Percentiles rank a stretch among this genome's conserved stretches.
These are phyloP conservation scores for Creolimax fragrantissima DNA, from an alignment of 78 protist species.

Conservation along the genomic window DNA sequence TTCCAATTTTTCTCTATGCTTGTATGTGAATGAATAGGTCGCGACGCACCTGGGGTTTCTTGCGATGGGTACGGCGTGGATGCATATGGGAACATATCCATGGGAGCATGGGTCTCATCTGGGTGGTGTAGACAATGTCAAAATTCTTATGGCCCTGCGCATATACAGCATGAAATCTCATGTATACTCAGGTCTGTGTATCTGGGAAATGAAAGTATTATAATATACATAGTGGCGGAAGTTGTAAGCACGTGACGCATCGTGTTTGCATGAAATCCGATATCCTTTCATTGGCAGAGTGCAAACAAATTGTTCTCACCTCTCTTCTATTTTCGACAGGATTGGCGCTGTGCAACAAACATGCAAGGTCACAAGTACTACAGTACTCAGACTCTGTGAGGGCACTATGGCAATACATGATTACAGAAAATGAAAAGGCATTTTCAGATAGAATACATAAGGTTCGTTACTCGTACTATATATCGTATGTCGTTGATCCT, in stretches of 20 bases:
- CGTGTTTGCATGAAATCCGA: no score
- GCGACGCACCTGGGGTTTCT: constrained; percentile 32
- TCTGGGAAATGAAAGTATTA: no score
- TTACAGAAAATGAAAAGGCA: background rate
- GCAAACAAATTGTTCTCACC: no score
- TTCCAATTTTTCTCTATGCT: no score
- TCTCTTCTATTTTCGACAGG: no score
- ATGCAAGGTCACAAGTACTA: constrained; percentile 15
- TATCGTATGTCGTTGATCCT: background rate
- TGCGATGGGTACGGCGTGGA: constrained; percentile 48
- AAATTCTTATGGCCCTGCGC: constrained; percentile 20
- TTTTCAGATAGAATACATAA: background rate
- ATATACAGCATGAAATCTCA: constrained; percentile 23
- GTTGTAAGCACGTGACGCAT: no score
- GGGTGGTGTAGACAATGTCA: constrained; percentile 43
- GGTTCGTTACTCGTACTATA: no score
- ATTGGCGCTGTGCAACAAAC: constrained; percentile 27
- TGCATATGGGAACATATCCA: constrained; percentile 16
- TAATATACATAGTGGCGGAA: no score
- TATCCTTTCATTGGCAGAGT: no score
- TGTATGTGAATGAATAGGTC: no score
- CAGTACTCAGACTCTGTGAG: constrained; percentile 24
- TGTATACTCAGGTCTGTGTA: constrained; percentile 11
- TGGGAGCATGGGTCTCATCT: constrained; percentile 24
- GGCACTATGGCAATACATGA: constrained; percentile 26